Percentiles rank a stretch among this genome's conserved stretches.
phyloP scores from a whole-genome alignment of 2,329 filamentous ascomycete genomes.

The Colletotrichum sp. region DNA sequence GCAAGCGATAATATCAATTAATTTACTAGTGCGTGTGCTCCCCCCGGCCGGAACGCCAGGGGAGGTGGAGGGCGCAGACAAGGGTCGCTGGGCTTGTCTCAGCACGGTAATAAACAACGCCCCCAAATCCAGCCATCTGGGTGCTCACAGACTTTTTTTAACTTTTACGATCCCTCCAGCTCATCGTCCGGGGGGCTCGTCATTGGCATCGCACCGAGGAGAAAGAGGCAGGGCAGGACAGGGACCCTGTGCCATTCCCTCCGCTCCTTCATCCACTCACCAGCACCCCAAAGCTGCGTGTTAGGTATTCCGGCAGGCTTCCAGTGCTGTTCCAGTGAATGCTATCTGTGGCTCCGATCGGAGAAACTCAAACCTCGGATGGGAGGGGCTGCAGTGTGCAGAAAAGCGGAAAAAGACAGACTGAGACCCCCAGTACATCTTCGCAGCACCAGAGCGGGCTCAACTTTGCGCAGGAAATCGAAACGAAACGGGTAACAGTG shows the following conservation, averaged over 20 bases:
- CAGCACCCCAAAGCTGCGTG: neutral
- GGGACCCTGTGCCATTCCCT: neutral
- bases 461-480: neutral
- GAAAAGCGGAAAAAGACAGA: neutral
- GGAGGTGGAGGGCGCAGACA: constrained; percentile 2
- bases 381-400: neutral
- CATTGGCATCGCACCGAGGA: constrained; percentile 3
- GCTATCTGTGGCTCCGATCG: neutral
- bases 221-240: neutral
- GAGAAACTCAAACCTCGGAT: constrained; percentile 13
- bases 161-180: constrained; percentile 22
- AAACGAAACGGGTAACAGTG: constrained; percentile 15
- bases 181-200: constrained; percentile 17
- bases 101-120: constrained; percentile 21
- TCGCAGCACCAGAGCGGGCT: neutral
- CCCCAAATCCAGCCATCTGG: constrained; percentile 22
- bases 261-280: neutral
- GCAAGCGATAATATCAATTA: constrained; percentile 2
- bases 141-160: constrained; percentile 20
- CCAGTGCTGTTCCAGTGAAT: neutral
- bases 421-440: neutral
- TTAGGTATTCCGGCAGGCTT: neutral
- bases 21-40: neutral
- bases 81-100: constrained; percentile 15
- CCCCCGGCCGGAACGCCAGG: constrained; percentile 6